These are phyloP conservation scores for Annulohypoxylon bovei DNA, from an alignment of 495 filamentous ascomycete species.

Conservation along the genomic window DNA sequence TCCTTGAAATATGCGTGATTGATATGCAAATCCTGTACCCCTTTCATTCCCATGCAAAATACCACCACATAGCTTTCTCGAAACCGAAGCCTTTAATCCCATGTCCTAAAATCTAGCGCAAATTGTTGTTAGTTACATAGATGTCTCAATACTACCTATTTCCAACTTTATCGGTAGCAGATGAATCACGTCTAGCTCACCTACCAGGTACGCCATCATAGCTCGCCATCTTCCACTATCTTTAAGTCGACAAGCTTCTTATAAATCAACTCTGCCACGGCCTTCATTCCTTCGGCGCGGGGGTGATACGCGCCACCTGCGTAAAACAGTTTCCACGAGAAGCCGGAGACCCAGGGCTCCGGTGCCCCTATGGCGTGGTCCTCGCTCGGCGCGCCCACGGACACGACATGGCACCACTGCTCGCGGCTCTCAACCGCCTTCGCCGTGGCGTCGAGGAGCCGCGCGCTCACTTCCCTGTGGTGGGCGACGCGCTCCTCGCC, in stretches of 20 bases:
- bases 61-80: not conserved
- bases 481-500: slow-evolving; percentile 48
- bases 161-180: not conserved
- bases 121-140: not conserved
- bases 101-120: too few species aligned
- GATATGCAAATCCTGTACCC: not conserved
- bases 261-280: slow-evolving; percentile 48
- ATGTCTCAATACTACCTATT: not conserved
- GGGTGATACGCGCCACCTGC: slow-evolving; percentile 48
- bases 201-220: slow-evolving; percentile 11
- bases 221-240: slow-evolving; percentile 37
- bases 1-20: not conserved
- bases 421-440: slow-evolving; percentile 44
- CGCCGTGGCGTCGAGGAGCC: slow-evolving; percentile 45
- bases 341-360: slow-evolving; percentile 53
- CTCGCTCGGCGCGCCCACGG: slow-evolving; percentile 41
- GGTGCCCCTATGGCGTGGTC: slow-evolving; percentile 50
- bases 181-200: not conserved
- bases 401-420: slow-evolving; percentile 49
- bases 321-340: slow-evolving; percentile 42
- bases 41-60: not conserved
- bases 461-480: slow-evolving; percentile 44
- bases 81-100: too few species aligned
- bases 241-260: slow-evolving; percentile 42
- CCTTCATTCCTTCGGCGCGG: slow-evolving; percentile 48